Evolutionary conservation across 306 rosid species (phyloP).

Genomic region (Fragaria nilgerrensis): DNA sequence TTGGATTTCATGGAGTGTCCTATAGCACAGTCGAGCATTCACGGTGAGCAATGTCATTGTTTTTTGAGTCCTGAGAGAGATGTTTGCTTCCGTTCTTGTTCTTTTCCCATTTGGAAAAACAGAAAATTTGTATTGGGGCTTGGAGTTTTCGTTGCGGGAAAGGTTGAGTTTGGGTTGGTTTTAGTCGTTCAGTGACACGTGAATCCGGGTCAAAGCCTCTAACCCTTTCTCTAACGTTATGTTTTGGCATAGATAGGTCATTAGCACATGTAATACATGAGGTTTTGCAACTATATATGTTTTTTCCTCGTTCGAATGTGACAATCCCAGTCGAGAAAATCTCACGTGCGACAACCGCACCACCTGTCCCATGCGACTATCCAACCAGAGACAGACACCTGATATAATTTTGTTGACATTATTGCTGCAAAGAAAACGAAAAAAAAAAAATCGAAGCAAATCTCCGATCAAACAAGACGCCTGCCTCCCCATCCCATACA

Average conservation of each 20-base stretch:
- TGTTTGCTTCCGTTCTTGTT: conserved; percentile 1
- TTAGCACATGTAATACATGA: neutral
- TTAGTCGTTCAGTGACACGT: conserved; percentile 9
- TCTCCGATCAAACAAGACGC: too few relatives aligned
- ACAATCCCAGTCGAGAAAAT: neutral
- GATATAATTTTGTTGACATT: too few relatives aligned
- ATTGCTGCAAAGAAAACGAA: too few relatives aligned
- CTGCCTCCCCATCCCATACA: too few relatives aligned
- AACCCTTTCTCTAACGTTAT: neutral
- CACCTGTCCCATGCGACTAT: too few relatives aligned
- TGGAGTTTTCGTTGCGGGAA: conserved; percentile 1
- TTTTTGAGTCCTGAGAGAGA: neutral
- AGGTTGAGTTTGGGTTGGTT: conserved; percentile 6
- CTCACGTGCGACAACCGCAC: too few relatives aligned
- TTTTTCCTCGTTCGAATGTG: neutral
- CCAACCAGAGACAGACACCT: too few relatives aligned
- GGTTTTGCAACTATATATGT: neutral
- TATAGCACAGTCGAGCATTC: neutral
- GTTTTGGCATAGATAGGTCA: neutral
- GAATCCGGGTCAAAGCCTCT: neutral
- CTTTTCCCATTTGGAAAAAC: neutral
- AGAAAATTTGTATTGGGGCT: neutral
- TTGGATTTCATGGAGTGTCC: conserved; percentile 15
- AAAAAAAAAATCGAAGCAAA: too few relatives aligned
- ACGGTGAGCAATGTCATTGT: neutral